Base-by-base conservation (phyloP, 2,329 filamentous ascomycete genomes). In the Colletotrichum lini region DNA sequence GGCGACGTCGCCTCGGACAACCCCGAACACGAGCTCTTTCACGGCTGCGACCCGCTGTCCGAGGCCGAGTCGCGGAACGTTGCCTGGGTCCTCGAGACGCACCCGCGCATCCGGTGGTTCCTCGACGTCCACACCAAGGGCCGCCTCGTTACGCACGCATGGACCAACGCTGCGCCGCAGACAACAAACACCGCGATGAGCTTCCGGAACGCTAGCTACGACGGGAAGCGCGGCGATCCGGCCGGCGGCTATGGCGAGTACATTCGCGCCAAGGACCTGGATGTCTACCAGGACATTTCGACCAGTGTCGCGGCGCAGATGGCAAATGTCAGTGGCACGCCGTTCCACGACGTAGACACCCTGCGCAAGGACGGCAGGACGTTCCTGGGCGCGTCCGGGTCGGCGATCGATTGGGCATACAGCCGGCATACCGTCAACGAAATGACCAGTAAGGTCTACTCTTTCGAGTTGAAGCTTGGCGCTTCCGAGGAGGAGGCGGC, bases 31-130 rank as follows among this genome's bases (percentile, higher is more conserved):
- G 83, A 88, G 73, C 80, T 83, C n/a, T 90, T 84, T 77, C 84
- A 86, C 73, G 89, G 88, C 45, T 83, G 82, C 1, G 79, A 78
- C 9, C 81, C 88, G 2, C 84, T 85, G 60, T 90, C 88, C 0
- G 88, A 90, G 78, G 80, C 87, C 0, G 89, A 91, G 79, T 86
- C 87, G 3, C 81, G 85, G 76, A 88, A 85, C 76, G 82, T 89
- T 62, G 84, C 83, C 67, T 89, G 85, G 79, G 77, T 88, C 7
- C 79, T 89, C 74, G 82, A 86, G 72, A 80, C 81, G 23, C 86
- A 85, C 77, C 77, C 80, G 45, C 83, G 83, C 45, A 79, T 90
- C 56, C 81, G 85, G 30, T 90, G 87, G 87, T 89, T 88, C 76
- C 79, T 89, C 66, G 88, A 90, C 72, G 81, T 90, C 53, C 88